Conservation (phyloP, 805 yeast species). For the Wickerhamiella musiphila region DNA sequence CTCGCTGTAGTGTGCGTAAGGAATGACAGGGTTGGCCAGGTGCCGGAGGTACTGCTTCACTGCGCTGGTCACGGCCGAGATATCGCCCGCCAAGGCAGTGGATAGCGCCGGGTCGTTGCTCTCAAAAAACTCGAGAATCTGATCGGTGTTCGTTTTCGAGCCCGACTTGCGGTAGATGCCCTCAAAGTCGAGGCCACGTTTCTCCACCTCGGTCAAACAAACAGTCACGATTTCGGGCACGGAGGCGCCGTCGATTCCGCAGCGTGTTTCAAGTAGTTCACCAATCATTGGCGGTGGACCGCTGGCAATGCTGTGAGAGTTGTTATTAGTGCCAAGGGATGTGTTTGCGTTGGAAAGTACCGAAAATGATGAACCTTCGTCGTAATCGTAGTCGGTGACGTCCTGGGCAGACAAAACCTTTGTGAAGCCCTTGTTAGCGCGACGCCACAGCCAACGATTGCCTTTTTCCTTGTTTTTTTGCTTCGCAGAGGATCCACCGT, state of each 20-base stretch:
- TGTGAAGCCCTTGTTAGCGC: slow-evolving; percentile 2
- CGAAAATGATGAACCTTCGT: too few species aligned
- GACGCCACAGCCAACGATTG: slow-evolving; percentile 3
- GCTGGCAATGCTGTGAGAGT: too few species aligned
- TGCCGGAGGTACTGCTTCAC: slow-evolving; percentile 74
- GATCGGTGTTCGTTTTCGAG: slow-evolving; percentile 46
- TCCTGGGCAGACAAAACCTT: slow-evolving; percentile 3
- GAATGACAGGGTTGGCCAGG: slow-evolving; percentile 71
- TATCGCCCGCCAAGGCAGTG: slow-evolving; percentile 38
- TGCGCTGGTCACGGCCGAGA: slow-evolving; percentile 73
- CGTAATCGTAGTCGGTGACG: slow-evolving; percentile 1
- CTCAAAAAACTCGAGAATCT: slow-evolving; percentile 26
- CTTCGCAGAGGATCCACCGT: not conserved
- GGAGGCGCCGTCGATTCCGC: slow-evolving; percentile 12
- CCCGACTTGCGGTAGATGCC: slow-evolving; percentile 90
- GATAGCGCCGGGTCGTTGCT: slow-evolving; percentile 22
- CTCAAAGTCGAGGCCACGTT: slow-evolving; percentile 55
- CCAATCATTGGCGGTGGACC: slow-evolving; percentile 1
- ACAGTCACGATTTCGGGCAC: slow-evolving; percentile 58
- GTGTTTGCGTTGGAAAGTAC: too few species aligned
- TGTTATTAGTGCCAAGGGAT: too few species aligned
- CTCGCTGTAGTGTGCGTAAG: slow-evolving; percentile 48
- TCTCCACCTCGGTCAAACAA: slow-evolving; percentile 64
- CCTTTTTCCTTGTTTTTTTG: not conserved
- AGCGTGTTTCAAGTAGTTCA: not conserved